Conservation (phyloP, 805 yeast species). For the Maudiozyma barnettii region DNA sequence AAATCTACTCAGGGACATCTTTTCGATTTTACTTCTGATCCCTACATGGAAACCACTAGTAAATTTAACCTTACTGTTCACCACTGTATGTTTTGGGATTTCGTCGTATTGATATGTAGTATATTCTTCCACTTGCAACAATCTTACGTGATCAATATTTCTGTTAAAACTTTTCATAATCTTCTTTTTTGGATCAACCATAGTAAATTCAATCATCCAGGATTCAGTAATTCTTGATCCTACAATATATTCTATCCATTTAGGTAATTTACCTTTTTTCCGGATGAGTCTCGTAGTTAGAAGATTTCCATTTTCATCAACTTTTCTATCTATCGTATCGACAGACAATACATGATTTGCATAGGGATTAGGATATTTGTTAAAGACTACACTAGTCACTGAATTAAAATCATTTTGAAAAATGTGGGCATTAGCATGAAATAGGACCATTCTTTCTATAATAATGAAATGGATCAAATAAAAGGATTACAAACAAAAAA, state of each 20-base stretch:
- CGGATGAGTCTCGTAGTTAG: constrained; percentile 64
- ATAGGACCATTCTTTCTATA: constrained; percentile 45
- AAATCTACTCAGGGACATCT: constrained; percentile 68
- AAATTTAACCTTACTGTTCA: constrained; percentile 55
- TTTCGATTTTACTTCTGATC: constrained; percentile 64
- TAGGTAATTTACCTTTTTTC: constrained; percentile 74
- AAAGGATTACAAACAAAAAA: no score
- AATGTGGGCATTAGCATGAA: constrained; percentile 46
- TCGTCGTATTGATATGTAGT: constrained; percentile 42
- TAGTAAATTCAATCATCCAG: constrained; percentile 73
- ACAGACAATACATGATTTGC: constrained; percentile 76
- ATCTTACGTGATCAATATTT: constrained; percentile 73
- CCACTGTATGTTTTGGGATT: constrained; percentile 33
- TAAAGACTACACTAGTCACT: constrained; percentile 67
- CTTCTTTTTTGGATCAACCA: constrained; percentile 52
- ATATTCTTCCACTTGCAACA: constrained; percentile 71
- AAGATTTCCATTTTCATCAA: constrained; percentile 55
- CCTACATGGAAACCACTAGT: constrained; percentile 54
- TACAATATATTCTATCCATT: constrained; percentile 47
- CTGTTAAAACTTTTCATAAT: constrained; percentile 62
- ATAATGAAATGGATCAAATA: no score
- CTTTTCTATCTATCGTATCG: constrained; percentile 60
- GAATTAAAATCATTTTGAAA: constrained; percentile 60
- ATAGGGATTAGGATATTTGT: constrained; percentile 66
- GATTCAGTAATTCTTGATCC: constrained; percentile 49